Evolutionary conservation across 2,329 filamentous ascomycete species (phyloP), one percentile per base, ranked within the genome.

Genomic region (Penicillium sp.): DNA sequence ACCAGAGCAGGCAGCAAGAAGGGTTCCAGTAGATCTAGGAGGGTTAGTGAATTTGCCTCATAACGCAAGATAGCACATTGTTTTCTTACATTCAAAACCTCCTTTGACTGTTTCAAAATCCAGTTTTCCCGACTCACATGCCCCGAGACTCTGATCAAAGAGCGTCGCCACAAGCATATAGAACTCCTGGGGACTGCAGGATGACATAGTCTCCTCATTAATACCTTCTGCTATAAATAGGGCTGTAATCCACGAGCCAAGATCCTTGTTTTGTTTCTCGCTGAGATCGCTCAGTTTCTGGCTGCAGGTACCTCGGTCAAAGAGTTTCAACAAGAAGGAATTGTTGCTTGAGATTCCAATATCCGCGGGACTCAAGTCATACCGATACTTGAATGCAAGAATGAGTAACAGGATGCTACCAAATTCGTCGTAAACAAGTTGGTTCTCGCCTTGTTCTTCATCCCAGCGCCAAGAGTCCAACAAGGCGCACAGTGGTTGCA

Each of bases 371-470:
- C 68, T 75, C 40, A 87, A 66, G 47, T 81, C 77, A 58, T 85
- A 86, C 40, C 85, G 83, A 63, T 84, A 77, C 26, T 83, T 79
- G 53, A 84, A 81, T 0, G 81, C 80, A 36, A 86, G 72, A 4
- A 86, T 75, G 34, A 87, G 74, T 2, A 87, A 74, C 11, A 88
- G 71, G 19, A 87, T 80, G 13, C 83, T 82, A 2, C 83, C 83
- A 55, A 87, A 88, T 59, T 88, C 85, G 60, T 88, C 85, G 58
- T 87, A 88, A 3, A 86, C 79, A 0, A 84, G 84, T 61, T 87
- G 85, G 49, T 83, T 84, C 61, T 88, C 85, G 42, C 79, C 81
- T 70, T 87, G 84, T 51, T 87, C 84, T 58, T 84, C 83, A 51
- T 87, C 84, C 71, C 85, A 86, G 37, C 78, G 78, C 85, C 85